Percentiles rank a stretch among this genome's conserved stretches.
Evolutionary conservation across 352 stramenopile species (phyloP).

Genomic region (Thraustotheca clavata): DNA sequence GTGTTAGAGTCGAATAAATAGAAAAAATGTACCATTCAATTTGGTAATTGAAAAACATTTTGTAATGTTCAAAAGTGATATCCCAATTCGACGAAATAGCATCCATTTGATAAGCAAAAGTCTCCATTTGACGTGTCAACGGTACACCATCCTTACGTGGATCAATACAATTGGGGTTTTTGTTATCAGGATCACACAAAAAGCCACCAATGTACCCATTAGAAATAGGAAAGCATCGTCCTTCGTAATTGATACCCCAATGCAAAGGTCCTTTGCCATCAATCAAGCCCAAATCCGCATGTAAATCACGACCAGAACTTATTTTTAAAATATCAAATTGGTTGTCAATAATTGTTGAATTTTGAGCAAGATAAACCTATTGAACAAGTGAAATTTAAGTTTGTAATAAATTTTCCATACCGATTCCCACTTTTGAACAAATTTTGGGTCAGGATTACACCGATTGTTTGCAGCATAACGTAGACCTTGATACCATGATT

Average conservation of each 20-base stretch:
- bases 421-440: conserved; percentile 29
- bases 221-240: conserved; percentile 48
- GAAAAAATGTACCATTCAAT: conserved; percentile 24
- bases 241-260: conserved; percentile 57
- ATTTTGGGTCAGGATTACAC: conserved; percentile 23
- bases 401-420: no score
- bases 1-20: not conserved
- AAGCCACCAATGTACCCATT: conserved; percentile 49
- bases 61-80: conserved; percentile 54
- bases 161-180: conserved; percentile 27
- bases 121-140: conserved; percentile 47
- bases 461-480: conserved; percentile 33
- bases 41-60: conserved; percentile 33
- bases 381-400: no score
- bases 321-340: conserved; percentile 32
- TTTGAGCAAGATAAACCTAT: no score
- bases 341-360: conserved; percentile 32
- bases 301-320: conserved; percentile 37
- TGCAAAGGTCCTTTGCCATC: conserved; percentile 22
- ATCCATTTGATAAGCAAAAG: conserved; percentile 53
- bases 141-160: conserved; percentile 25
- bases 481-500: conserved; percentile 38
- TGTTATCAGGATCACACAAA: conserved; percentile 42
- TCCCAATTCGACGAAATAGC: conserved; percentile 76
- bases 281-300: conserved; percentile 34